Base-by-base conservation (phyloP, 2,329 filamentous ascomycete genomes). In the Fusarium sp. region DNA sequence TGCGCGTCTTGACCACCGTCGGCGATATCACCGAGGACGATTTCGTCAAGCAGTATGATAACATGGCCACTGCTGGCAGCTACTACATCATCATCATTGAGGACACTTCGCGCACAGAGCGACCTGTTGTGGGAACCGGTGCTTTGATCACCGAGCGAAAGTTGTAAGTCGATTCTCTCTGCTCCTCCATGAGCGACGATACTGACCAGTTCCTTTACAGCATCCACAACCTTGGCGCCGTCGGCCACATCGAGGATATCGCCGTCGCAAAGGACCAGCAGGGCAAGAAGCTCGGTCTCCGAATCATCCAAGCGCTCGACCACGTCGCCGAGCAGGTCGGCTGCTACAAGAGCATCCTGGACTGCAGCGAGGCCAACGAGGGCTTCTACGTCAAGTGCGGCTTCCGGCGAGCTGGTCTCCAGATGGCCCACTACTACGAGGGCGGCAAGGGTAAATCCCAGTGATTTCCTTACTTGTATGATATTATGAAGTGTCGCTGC, bases 351-450 rank as follows among this genome's bases (percentile, higher is more conserved):
- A 94, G 89, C 69, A 98, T 99, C 72, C 87, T 98, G 68, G 95
- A 98, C 80, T 99, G 96, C 83, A 96, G 92, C 70, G 95, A 97
- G 80, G 88, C 91, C 73, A 99, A 98, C 78, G 94, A 97, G 80
- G 95, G 94, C 21, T 98, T 99, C 83, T 99, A 99, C 79, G 86
- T 97, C 79, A 98, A 98, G 86, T 98, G 96, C 80, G 95, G 95
- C 59, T 98, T 97, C 80, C 91, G 93, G 81, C 85, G 93, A 65
- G 95, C 94, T 26, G 96, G 96, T 17, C 82, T 97, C 56, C 93
- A 99, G 81, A 98, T 99, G 96, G 94, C 95, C 42, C 93, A 97
- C 83, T 97, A 97, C 81, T 96, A 96, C 77, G 93, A 90, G 60
- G 78, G 75, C 46, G 76, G 78, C 71, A 85, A 85, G 76, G 82